Conservation (phyloP, 1,284 basidiomycete species). For the Cutaneotrichosporon cyanovorans region DNA sequence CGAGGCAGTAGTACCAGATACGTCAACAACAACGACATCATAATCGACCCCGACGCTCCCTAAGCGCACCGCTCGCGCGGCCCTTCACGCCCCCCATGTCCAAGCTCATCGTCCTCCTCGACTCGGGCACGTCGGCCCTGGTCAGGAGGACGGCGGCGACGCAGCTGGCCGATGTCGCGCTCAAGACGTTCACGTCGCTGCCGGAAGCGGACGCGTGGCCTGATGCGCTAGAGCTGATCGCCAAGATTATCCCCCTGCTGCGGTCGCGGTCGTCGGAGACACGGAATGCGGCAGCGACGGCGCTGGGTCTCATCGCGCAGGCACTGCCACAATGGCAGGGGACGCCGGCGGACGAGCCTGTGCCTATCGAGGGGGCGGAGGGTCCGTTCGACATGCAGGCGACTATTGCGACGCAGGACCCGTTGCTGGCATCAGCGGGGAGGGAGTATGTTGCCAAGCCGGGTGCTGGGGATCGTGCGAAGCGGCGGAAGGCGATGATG, state of each 20-base stretch:
- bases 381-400: conserved; percentile 22
- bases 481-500: conserved; percentile 42
- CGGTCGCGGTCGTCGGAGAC: conserved; percentile 41
- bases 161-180: conserved; percentile 42
- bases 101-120: conserved; percentile 45
- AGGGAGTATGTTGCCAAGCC: conserved; percentile 40
- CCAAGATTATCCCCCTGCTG: conserved; percentile 42
- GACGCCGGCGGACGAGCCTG: conserved; percentile 6
- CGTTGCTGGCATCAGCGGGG: conserved; percentile 39
- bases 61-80: too few species aligned
- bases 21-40: too few species aligned
- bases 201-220: conserved; percentile 40
- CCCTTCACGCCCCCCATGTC: conserved; percentile 8
- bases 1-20: too few species aligned
- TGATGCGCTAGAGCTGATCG: conserved; percentile 40
- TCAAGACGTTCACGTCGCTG: conserved; percentile 32
- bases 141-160: conserved; percentile 44
- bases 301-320: conserved; percentile 38
- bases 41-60: neutral
- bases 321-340: conserved; percentile 9
- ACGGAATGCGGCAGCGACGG: conserved; percentile 40
- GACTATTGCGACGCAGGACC: conserved; percentile 19
- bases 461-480: conserved; percentile 30
- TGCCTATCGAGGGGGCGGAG: conserved; percentile 10
- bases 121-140: conserved; percentile 42